These are phyloP conservation scores for Brettanomyces custersianus DNA, from an alignment of 805 yeast species.

Conservation along the genomic window DNA sequence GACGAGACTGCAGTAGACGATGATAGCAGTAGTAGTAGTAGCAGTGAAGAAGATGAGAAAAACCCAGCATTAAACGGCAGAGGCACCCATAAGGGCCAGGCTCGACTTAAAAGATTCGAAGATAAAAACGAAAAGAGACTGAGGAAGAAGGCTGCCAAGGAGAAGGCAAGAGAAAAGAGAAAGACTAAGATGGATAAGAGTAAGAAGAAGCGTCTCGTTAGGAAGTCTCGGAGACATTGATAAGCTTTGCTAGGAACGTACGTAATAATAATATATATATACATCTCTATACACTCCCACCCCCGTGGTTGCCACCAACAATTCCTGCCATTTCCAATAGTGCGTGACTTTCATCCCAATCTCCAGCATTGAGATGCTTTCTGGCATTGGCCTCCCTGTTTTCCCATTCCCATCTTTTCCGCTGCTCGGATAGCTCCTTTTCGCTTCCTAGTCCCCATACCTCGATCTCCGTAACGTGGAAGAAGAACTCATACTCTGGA, in stretches of 20 bases:
- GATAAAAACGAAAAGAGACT: constrained; percentile 71
- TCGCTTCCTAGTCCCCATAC: constrained; percentile 89
- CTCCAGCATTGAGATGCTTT: constrained; percentile 55
- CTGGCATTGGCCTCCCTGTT: constrained; percentile 75
- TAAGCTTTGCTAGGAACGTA: no score
- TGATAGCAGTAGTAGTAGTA: constrained; percentile 10
- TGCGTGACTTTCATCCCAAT: constrained; percentile 75
- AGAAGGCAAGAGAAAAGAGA: constrained; percentile 68
- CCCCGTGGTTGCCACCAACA: constrained; percentile 36
- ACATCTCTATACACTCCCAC: constrained; percentile 38
- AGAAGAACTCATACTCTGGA: constrained; percentile 56
- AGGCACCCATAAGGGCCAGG: no score
- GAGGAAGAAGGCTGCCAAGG: constrained; percentile 70
- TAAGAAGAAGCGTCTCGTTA: constrained; percentile 67
- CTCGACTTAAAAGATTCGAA: constrained; percentile 73
- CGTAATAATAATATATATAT: no score
- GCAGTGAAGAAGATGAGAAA: constrained; percentile 22
- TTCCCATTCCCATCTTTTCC: constrained; percentile 85
- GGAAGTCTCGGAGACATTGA: constrained; percentile 29
- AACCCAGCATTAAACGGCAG: no score
- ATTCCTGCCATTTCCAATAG: constrained; percentile 76
- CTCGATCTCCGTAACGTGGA: constrained; percentile 67
- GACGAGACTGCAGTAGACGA: constrained; percentile 7
- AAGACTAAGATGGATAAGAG: constrained; percentile 77
- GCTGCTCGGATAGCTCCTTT: constrained; percentile 69